Conservation (phyloP, 2,329 filamentous ascomycete species). For the Xylariaceae sp. region DNA sequence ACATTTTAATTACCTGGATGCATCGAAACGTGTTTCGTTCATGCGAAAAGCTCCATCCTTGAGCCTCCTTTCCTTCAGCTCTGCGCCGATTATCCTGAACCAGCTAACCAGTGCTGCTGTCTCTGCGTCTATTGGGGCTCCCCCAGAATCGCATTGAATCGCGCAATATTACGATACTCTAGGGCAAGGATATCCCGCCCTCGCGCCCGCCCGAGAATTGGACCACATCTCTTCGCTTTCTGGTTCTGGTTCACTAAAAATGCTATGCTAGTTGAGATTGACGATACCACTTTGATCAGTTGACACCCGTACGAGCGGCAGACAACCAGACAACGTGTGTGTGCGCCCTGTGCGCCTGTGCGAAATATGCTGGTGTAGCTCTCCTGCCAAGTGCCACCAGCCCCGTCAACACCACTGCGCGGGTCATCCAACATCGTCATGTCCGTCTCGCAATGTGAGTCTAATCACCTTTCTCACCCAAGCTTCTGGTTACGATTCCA, state of each 20-base stretch:
- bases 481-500: constrained; percentile 9
- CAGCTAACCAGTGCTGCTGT: constrained; percentile 11
- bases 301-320: constrained; percentile 17
- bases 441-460: constrained; percentile 23
- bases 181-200: constrained; percentile 21
- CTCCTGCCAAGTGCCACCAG: constrained; percentile 19
- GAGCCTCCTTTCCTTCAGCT: constrained; percentile 30
- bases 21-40: constrained; percentile 49
- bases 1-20: constrained; percentile 52
- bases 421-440: constrained; percentile 22
- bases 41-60: constrained; percentile 45
- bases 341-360: too few species aligned
- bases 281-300: constrained; percentile 21
- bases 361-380: constrained; percentile 10
- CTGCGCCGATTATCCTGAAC: constrained; percentile 19
- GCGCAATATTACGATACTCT: constrained; percentile 41
- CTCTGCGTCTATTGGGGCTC: constrained; percentile 30
- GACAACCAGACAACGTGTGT: constrained; percentile 1
- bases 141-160: constrained; percentile 41
- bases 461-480: constrained; percentile 16
- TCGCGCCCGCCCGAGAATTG: constrained; percentile 20
- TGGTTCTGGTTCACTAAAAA: constrained; percentile 12
- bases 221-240: constrained; percentile 19
- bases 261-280: constrained; percentile 21
- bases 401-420: constrained; percentile 21